phyloP scores from a whole-genome alignment of 371 early-diverging fungal species.

The Mucor piriformis region DNA sequence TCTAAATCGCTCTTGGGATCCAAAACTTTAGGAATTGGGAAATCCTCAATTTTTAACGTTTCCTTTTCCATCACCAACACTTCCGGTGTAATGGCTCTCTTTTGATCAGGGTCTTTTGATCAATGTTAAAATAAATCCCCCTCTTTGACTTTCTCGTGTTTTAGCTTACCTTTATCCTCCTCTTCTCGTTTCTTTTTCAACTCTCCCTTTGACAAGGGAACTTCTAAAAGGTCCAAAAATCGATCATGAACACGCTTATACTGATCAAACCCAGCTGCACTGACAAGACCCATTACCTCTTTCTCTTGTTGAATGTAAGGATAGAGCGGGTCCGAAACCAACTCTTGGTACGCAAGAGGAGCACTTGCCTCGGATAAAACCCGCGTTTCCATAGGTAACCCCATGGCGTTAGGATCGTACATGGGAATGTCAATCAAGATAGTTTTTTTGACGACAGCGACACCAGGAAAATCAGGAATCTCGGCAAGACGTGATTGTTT shows the following conservation, averaged over 20 bases:
- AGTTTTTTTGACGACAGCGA: constrained; percentile 16
- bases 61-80: constrained; percentile 36
- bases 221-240: constrained; percentile 30
- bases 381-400: constrained; percentile 17
- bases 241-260: constrained; percentile 30
- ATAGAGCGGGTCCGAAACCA: constrained; percentile 4
- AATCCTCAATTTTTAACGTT: constrained; percentile 43
- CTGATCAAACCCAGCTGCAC: constrained; percentile 26
- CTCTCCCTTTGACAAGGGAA: constrained; percentile 30
- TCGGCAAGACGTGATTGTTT: constrained; percentile 27
- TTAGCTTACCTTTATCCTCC: constrained; percentile 21
- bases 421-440: constrained; percentile 31
- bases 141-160: constrained; percentile 16
- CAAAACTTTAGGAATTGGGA: constrained; percentile 49
- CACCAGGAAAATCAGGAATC: constrained; percentile 21
- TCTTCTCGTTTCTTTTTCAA: constrained; percentile 28
- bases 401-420: constrained; percentile 27
- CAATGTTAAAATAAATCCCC: neutral
- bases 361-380: constrained; percentile 11
- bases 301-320: constrained; percentile 11
- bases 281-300: constrained; percentile 17
- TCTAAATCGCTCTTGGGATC: constrained; percentile 24
- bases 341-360: constrained; percentile 20
- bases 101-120: constrained; percentile 17
- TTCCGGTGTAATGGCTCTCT: constrained; percentile 22